These are phyloP conservation scores for Candida anutae DNA, from an alignment of 1,139 yeast species.

Conservation along the genomic window DNA sequence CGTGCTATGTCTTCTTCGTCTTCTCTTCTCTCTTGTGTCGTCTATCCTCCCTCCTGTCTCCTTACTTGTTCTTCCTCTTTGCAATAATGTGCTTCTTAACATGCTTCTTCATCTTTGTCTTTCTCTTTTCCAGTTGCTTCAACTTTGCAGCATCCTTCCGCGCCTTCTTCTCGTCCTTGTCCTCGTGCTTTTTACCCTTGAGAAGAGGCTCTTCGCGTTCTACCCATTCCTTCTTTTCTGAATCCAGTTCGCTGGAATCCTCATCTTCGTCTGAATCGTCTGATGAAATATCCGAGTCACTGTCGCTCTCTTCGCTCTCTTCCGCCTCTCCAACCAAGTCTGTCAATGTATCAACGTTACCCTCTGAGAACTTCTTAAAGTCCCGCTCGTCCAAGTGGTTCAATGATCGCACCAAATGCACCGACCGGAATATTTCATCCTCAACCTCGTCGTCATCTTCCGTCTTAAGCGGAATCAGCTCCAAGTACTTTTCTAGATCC, in stretches of 20 bases:
- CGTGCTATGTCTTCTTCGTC: no score
- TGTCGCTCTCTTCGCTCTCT: constrained; percentile 12
- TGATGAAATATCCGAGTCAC: constrained; percentile 4
- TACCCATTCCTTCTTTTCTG: constrained; percentile 29
- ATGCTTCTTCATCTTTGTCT: constrained; percentile 87
- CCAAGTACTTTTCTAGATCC: constrained; percentile 29
- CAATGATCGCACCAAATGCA: constrained; percentile 73
- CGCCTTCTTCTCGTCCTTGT: constrained; percentile 75
- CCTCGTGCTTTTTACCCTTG: constrained; percentile 74
- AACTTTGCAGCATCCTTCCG: constrained; percentile 81
- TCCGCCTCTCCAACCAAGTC: constrained; percentile 39
- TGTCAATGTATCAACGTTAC: constrained; percentile 72
- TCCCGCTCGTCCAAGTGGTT: constrained; percentile 81
- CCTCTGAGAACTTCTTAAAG: constrained; percentile 71
- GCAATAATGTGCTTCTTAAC: constrained; percentile 71
- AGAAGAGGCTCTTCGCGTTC: constrained; percentile 28
- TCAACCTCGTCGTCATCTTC: constrained; percentile 50
- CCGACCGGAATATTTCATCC: constrained; percentile 82
- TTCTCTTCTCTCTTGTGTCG: no score
- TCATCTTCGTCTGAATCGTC: constrained; percentile 15
- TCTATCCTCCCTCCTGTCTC: no score
- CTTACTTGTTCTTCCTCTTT: constrained; percentile 33
- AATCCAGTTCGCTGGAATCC: constrained; percentile 9
- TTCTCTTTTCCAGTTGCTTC: constrained; percentile 80
- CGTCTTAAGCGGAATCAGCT: constrained; percentile 43